Base-by-base conservation (phyloP, 768 basidiomycete genomes). In the Lactarius indigo region DNA sequence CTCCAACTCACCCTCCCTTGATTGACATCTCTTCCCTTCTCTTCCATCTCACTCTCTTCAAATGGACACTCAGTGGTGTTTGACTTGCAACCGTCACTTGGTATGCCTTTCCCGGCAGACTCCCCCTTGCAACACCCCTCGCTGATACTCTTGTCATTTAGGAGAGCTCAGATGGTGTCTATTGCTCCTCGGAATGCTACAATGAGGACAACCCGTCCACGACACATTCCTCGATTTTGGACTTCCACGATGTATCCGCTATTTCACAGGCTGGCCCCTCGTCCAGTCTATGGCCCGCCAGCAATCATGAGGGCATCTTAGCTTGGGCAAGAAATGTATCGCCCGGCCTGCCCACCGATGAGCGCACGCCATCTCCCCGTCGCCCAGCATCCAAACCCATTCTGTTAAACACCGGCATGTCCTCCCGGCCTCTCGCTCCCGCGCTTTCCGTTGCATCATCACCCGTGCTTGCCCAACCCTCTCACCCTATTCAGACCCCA, bases 51-150 rank as follows among this genome's bases (percentile, higher is more conserved):
- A 62, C 59, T 56, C 23, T 57, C 57, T 35, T 3, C 77, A 71
- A 67, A 85, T 88, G 82, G 88, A 89, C 76, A 81, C 83, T 70
- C 84, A 89, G 79, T 89, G 87, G 86, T 91, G 89, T 74, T 79
- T 90, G 70, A 79, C 80, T 63, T 91, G 89, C 79, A 80, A 82
- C 70, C 80, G 82, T 69, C 83, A 81, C 70, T 76, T 87, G 69
- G 88, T 85, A 74, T 42, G 85, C 83, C 57, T 58, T 63, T 56
- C 44, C 65, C 61, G 50, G 28, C 39, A 33, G 44, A 37, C 44
- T n/a, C 20, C 42, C 17, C 33, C 20, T 68, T 54, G 26, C 39
- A 35, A 64, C 44, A 26, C 61, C 50, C 50, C n/a, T 41, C 69
- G 65, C 74, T 75, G 71, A 68, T 73, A n/a, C 65, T 63, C 62